Percentiles rank a stretch among this genome's conserved stretches.
Conservation (phyloP, 169 alveolate species). For the Neospora caninum region DNA sequence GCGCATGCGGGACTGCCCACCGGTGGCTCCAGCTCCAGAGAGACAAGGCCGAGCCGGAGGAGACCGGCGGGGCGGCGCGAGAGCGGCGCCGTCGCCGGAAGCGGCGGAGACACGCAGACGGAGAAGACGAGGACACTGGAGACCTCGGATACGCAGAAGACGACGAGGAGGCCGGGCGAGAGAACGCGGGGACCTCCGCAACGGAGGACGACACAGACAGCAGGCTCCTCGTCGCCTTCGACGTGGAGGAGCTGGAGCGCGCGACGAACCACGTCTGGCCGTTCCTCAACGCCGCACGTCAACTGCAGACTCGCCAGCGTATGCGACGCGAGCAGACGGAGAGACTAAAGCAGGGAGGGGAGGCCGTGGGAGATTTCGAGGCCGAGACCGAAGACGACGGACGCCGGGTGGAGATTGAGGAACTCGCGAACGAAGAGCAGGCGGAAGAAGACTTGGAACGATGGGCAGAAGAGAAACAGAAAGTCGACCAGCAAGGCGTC, state of each 20-base stretch:
- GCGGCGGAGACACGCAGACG: background rate
- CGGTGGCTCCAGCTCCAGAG: background rate
- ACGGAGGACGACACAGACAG: background rate
- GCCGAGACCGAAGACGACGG: background rate
- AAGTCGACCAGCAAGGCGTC: constrained; percentile 48
- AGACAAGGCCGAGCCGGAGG: background rate
- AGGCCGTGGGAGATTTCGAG: background rate
- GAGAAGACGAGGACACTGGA: background rate
- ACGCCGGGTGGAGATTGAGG: background rate
- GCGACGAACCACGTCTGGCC: background rate
- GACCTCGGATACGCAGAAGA: background rate
- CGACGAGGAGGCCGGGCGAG: background rate
- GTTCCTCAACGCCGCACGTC: background rate
- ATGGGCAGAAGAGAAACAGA: constrained; percentile 30
- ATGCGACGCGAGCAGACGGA: background rate
- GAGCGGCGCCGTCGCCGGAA: background rate
- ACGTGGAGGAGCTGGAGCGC: background rate
- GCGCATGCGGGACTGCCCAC: background rate
- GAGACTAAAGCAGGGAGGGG: background rate
- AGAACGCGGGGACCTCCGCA: background rate
- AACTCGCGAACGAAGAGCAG: background rate
- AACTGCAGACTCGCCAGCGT: background rate
- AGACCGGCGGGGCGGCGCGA: background rate
- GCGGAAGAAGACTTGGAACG: background rate
- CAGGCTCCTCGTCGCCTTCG: background rate